Conservation (phyloP, 2,329 filamentous ascomycete species). For the Boeremia lycopersici region DNA sequence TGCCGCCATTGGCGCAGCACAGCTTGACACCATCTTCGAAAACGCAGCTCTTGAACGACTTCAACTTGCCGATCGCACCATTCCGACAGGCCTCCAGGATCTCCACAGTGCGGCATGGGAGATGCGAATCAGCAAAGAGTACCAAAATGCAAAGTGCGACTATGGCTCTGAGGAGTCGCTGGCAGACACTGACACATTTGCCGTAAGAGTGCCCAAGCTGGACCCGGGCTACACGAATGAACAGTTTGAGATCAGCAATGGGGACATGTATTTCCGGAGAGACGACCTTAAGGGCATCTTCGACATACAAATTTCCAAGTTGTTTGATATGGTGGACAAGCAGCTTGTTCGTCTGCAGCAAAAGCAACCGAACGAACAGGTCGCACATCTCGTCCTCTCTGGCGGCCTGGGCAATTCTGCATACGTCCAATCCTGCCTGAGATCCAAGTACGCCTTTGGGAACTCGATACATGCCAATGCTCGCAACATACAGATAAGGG, state of each 20-base stretch:
- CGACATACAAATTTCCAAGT: constrained; percentile 25
- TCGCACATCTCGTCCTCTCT: constrained; percentile 45
- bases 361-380: constrained; percentile 37
- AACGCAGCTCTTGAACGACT: constrained; percentile 32
- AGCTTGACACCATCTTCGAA: constrained; percentile 35
- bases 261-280: constrained; percentile 33
- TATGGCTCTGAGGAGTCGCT: constrained; percentile 38
- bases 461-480: constrained; percentile 22
- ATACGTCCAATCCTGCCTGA: constrained; percentile 49
- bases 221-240: constrained; percentile 21
- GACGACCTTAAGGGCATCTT: constrained; percentile 29
- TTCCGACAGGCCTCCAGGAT: constrained; percentile 22
- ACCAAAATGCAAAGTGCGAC: constrained; percentile 43
- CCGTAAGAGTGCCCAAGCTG: constrained; percentile 39
- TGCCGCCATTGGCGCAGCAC: constrained; percentile 44
- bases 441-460: constrained; percentile 40
- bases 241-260: constrained; percentile 22
- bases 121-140: constrained; percentile 46
- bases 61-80: constrained; percentile 22
- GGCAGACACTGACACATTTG: constrained; percentile 35
- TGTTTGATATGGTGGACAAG: constrained; percentile 41
- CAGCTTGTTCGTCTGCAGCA: constrained; percentile 29
- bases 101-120: constrained; percentile 29
- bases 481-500: constrained; percentile 22
- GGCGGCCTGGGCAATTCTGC: constrained; percentile 52